Percentiles rank a stretch among this genome's conserved stretches.
phyloP scores from a whole-genome alignment of 441 rosid species.

The Theobroma grandiflorum region DNA sequence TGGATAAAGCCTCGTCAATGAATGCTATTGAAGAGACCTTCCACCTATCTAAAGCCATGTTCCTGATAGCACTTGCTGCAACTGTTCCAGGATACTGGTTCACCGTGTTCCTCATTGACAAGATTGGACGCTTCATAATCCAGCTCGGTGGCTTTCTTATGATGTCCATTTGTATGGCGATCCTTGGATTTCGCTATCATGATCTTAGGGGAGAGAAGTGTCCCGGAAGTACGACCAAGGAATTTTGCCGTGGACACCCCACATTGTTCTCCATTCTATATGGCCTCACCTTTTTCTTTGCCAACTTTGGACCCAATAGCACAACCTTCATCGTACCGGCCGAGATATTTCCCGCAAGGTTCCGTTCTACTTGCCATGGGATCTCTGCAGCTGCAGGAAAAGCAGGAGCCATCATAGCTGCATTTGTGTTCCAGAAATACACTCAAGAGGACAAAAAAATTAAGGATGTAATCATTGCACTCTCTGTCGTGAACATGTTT shows the following conservation, averaged over 20 bases:
- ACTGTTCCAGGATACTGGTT: constrained; percentile 64
- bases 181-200: constrained; percentile 42
- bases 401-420: constrained; percentile 73
- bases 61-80: constrained; percentile 48
- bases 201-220: constrained; percentile 37
- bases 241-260: constrained; percentile 41
- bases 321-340: constrained; percentile 78
- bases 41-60: constrained; percentile 46
- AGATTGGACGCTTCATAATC: constrained; percentile 52
- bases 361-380: constrained; percentile 77
- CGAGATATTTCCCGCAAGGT: constrained; percentile 70
- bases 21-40: constrained; percentile 57
- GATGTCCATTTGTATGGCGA: constrained; percentile 59
- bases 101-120: constrained; percentile 55
- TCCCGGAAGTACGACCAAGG: not conserved
- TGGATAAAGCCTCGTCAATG: constrained; percentile 42
- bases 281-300: constrained; percentile 64
- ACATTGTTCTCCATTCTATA: constrained; percentile 45
- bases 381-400: constrained; percentile 75
- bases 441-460: constrained; percentile 42
- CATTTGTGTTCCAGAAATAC: constrained; percentile 58
- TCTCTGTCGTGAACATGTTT: constrained; percentile 51
- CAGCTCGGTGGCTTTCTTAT: constrained; percentile 57
- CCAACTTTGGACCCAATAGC: constrained; percentile 77
- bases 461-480: constrained; percentile 49